Percentiles rank a stretch among this genome's conserved stretches.
phyloP scores from a whole-genome alignment of 176 grass and related monocot genomes.

The Juncus inflexus region DNA sequence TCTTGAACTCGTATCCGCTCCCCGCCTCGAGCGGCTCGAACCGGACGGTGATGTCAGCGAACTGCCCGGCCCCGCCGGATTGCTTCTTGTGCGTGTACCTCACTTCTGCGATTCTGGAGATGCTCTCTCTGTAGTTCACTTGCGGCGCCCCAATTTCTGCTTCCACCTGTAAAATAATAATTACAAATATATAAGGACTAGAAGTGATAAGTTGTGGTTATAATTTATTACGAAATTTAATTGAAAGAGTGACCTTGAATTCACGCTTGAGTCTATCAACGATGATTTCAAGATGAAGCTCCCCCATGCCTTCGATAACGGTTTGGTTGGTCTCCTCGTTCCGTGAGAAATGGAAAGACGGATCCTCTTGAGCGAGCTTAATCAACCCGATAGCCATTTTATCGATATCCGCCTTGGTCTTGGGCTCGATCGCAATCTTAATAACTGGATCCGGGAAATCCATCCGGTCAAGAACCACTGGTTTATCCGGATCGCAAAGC shows the following conservation, averaged over 20 bases:
- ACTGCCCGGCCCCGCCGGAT: slow-evolving; percentile 91
- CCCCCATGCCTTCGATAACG: slow-evolving; percentile 99
- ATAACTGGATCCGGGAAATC: slow-evolving; percentile 99
- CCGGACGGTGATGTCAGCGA: slow-evolving; percentile 82
- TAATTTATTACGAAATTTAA: neutral
- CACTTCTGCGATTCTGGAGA: slow-evolving; percentile 77
- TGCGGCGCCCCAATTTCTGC: slow-evolving; percentile 97
- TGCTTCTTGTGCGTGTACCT: slow-evolving; percentile 94
- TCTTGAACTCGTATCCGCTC: slow-evolving; percentile 95
- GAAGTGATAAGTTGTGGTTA: too few species aligned
- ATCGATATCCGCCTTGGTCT: slow-evolving; percentile 96
- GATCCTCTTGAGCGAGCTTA: slow-evolving; percentile 95
- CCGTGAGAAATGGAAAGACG: slow-evolving; percentile 98
- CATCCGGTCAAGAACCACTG: slow-evolving; percentile 94
- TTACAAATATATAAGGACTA: neutral
- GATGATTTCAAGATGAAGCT: slow-evolving; percentile 97
- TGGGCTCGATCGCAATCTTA: slow-evolving; percentile 98
- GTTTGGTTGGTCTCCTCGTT: slow-evolving; percentile 98
- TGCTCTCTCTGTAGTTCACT: slow-evolving; percentile 99
- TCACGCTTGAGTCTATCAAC: slow-evolving; percentile 90
- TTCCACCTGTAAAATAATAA: slow-evolving; percentile 60
- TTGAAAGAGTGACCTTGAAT: slow-evolving; percentile 63
- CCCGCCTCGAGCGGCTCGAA: slow-evolving; percentile 88
- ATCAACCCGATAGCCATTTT: slow-evolving; percentile 88
- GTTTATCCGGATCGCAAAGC: slow-evolving; percentile 66